phyloP scores from a whole-genome alignment of 202 grass and related monocot species.

The Brachypodium distachyon region DNA sequence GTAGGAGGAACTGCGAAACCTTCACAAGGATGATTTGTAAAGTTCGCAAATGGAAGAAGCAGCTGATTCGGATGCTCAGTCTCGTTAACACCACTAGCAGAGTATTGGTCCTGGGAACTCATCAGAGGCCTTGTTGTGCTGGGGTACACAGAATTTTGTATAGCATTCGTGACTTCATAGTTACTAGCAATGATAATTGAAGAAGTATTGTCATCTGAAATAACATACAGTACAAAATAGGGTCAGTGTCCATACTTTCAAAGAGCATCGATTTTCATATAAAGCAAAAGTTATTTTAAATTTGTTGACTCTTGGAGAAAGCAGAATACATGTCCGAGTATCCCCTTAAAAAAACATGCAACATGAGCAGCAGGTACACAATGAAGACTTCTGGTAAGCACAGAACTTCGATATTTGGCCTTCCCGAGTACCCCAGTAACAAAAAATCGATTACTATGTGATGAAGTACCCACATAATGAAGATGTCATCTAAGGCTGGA shows the following conservation, averaged over 20 bases:
- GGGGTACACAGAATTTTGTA: constrained; percentile 38
- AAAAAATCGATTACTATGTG: background rate
- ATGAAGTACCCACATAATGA: background rate
- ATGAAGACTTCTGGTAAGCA: background rate
- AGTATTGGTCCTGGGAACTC: constrained; percentile 30
- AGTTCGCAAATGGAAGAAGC: constrained; percentile 36
- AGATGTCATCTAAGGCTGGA: background rate
- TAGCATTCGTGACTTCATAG: constrained; percentile 34
- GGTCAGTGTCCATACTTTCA: background rate
- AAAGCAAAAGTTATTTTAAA: background rate
- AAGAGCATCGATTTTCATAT: background rate
- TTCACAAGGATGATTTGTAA: constrained; percentile 58
- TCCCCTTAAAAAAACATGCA: background rate
- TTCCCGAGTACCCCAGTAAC: background rate
- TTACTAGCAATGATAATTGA: constrained; percentile 57
- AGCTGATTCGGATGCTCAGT: constrained; percentile 30
- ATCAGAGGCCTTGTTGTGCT: constrained; percentile 22
- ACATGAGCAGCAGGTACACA: background rate
- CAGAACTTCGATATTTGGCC: background rate
- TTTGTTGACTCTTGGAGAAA: background rate
- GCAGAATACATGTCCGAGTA: background rate
- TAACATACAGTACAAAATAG: background rate
- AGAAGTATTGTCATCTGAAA: constrained; percentile 76
- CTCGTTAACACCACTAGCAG: constrained; percentile 25
- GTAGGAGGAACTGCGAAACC: constrained; percentile 68